Conservation (phyloP, 148 eudicot species). For the Fallopia convolvulus region DNA sequence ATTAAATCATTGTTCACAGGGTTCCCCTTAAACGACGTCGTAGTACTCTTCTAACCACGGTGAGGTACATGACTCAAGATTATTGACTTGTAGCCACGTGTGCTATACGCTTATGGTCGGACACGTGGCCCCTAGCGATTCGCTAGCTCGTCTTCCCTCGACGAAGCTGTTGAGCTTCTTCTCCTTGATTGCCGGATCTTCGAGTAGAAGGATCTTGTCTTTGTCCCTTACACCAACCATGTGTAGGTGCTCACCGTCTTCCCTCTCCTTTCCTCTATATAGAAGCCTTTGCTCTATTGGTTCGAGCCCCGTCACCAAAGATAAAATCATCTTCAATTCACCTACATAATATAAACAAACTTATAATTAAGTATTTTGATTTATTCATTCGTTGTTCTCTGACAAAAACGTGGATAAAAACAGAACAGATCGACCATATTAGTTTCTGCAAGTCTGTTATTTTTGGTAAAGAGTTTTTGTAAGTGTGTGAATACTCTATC, state of each 20-base stretch:
- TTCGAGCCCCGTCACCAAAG: constrained; percentile 41
- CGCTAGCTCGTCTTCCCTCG: not conserved
- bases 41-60: not conserved
- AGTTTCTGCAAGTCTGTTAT: no score
- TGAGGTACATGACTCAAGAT: not conserved
- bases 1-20: not conserved
- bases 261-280: constrained; percentile 67
- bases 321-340: constrained; percentile 43
- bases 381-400: not conserved
- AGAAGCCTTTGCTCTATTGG: constrained; percentile 58
- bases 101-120: not conserved
- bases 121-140: not conserved
- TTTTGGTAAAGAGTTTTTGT: no score
- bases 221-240: constrained; percentile 70
- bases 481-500: no score
- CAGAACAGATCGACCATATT: no score
- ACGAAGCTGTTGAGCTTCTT: constrained; percentile 37
- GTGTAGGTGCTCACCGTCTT: constrained; percentile 51
- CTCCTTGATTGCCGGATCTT: constrained; percentile 67
- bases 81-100: not conserved
- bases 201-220: constrained; percentile 53
- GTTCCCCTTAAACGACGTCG: not conserved
- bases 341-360: constrained; percentile 18
- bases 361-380: not conserved
- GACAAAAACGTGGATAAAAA: not conserved